Conservation (phyloP, 2,329 filamentous ascomycete genomes). For the Claviceps citrina region DNA sequence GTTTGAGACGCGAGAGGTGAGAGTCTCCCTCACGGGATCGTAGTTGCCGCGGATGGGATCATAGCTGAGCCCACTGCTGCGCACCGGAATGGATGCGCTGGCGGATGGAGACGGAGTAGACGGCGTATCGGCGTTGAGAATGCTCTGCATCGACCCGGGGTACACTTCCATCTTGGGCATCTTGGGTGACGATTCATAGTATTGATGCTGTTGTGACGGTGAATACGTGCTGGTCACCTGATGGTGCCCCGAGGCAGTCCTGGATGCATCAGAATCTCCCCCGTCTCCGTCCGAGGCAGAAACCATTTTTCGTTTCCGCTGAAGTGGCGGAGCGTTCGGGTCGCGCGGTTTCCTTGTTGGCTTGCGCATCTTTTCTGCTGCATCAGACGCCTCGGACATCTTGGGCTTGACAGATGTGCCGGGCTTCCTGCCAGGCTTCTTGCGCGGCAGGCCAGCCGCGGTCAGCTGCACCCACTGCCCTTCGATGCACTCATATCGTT, state of each 20-base stretch:
- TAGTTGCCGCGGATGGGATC: constrained; percentile 76
- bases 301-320: constrained; percentile 39
- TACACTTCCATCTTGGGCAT: constrained; percentile 36
- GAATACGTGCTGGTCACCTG: constrained; percentile 9
- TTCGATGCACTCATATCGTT: constrained; percentile 21
- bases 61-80: constrained; percentile 68
- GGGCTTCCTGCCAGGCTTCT: constrained; percentile 51
- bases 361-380: constrained; percentile 33
- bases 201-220: constrained; percentile 11
- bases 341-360: constrained; percentile 42
- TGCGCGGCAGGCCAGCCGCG: constrained; percentile 41
- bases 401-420: constrained; percentile 37
- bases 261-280: constrained; percentile 15
- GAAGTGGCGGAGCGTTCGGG: constrained; percentile 38
- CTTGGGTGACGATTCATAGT: constrained; percentile 23
- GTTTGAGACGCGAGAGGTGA: constrained; percentile 37
- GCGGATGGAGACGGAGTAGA: constrained; percentile 25
- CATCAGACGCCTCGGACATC: constrained; percentile 22
- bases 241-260: constrained; percentile 12
- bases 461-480: constrained; percentile 34
- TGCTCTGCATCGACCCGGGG: constrained; percentile 38
- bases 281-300: constrained; percentile 22
- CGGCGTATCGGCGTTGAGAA: constrained; percentile 36
- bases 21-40: constrained; percentile 48
- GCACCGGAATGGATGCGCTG: constrained; percentile 29